phyloP scores from a whole-genome alignment of 768 basidiomycete species.

The Auriscalpium vulgare region DNA sequence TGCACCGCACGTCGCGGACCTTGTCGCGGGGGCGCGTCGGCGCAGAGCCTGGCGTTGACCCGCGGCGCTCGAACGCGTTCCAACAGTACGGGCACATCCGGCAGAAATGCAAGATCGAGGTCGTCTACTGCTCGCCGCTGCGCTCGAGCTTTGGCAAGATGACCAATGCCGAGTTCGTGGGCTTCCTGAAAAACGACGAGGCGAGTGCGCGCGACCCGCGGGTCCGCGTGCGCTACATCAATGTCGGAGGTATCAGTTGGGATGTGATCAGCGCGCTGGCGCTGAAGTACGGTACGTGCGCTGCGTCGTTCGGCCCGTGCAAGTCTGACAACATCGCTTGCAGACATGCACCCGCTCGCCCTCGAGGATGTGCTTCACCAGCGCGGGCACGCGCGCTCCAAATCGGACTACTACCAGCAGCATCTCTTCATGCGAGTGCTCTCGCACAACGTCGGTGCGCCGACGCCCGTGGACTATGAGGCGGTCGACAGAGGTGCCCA shows the following conservation, averaged over 20 bases:
- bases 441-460: too few relatives aligned
- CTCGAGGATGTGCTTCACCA: conserved; percentile 63
- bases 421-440: too few relatives aligned
- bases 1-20: conserved; percentile 44
- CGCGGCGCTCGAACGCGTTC: conserved; percentile 49
- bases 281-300: conserved; percentile 47
- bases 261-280: conserved; percentile 65
- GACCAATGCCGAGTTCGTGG: conserved; percentile 55
- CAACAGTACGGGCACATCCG: conserved; percentile 48
- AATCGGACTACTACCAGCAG: conserved; percentile 74
- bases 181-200: conserved; percentile 36
- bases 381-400: conserved; percentile 45
- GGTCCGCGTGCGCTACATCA: conserved; percentile 74
- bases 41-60: conserved; percentile 70
- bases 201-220: conserved; percentile 46
- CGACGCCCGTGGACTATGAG: neutral
- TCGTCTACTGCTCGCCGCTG: conserved; percentile 57
- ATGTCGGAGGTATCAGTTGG: conserved; percentile 60
- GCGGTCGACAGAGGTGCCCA: neutral
- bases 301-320: neutral
- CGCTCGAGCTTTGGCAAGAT: conserved; percentile 45
- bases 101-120: conserved; percentile 56
- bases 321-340: neutral
- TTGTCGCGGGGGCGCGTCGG: conserved; percentile 36
- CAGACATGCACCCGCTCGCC: conserved; percentile 64